Evolutionary conservation across 306 rosid genomes (phyloP).

Genomic region (Hippophae tibetana): DNA sequence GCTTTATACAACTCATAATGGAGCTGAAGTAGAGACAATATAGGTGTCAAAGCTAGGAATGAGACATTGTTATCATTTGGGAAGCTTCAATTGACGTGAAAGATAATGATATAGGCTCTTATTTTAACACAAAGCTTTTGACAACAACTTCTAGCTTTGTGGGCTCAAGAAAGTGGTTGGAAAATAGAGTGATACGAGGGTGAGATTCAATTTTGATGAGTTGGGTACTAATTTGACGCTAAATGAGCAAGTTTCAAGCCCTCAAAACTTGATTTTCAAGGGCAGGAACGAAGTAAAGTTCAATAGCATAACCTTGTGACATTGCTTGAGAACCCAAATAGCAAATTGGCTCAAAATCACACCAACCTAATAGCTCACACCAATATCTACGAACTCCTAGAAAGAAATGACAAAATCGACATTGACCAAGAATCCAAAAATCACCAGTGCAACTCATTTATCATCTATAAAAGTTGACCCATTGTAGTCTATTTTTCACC

Average conservation of each 20-base stretch:
- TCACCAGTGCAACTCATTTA: too few species aligned
- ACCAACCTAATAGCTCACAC: slow-evolving; percentile 20
- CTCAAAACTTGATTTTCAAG: slow-evolving; percentile 87
- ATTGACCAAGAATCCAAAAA: slow-evolving; percentile 9
- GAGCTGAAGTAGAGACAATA: slow-evolving; percentile 59
- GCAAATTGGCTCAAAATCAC: slow-evolving; percentile 7
- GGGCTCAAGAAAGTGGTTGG: slow-evolving; percentile 50
- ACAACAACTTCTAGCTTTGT: slow-evolving; percentile 43
- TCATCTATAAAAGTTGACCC: too few species aligned
- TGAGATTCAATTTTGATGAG: slow-evolving; percentile 85
- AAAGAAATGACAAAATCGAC: background rate
- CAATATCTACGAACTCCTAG: slow-evolving; percentile 27
- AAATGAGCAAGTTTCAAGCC: slow-evolving; percentile 88
- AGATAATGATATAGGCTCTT: slow-evolving; percentile 58
- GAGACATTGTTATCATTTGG: slow-evolving; percentile 52
- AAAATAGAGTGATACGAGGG: slow-evolving; percentile 89
- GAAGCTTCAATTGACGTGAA: slow-evolving; percentile 58
- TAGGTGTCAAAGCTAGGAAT: slow-evolving; percentile 67
- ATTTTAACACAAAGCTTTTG: slow-evolving; percentile 43
- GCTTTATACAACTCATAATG: slow-evolving; percentile 66
- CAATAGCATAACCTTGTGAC: slow-evolving; percentile 80
- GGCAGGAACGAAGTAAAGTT: slow-evolving; percentile 86
- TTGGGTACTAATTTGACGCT: slow-evolving; percentile 78
- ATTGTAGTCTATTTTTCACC: too few species aligned
- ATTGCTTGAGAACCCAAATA: slow-evolving; percentile 26